Evolutionary conservation across 768 basidiomycete genomes (phyloP).

Genomic region (Tulasnella sp.): DNA sequence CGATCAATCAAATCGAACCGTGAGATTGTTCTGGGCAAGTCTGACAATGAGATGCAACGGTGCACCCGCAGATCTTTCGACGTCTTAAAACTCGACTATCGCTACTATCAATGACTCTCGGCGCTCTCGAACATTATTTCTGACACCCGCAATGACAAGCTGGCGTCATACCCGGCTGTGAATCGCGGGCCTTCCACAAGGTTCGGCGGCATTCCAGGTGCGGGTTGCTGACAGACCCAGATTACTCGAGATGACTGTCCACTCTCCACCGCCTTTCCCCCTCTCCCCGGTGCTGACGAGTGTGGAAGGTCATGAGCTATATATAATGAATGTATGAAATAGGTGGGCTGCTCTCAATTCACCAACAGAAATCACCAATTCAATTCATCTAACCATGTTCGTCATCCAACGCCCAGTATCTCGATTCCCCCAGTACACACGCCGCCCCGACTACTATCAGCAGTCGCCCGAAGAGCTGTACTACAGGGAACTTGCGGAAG

Average conservation of each 20-base stretch:
- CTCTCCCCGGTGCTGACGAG: neutral
- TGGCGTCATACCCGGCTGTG: neutral
- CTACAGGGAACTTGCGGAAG: constrained; percentile 1
- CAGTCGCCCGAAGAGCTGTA: neutral
- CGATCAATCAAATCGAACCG: too few species aligned
- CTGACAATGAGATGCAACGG: too few species aligned
- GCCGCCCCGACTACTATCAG: neutral
- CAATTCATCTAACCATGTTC: neutral
- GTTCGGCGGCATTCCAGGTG: neutral
- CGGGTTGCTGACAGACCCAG: neutral
- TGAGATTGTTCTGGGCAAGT: too few species aligned
- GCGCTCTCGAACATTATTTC: neutral
- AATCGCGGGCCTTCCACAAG: neutral
- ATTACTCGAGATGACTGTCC: neutral
- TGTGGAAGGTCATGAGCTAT: neutral
- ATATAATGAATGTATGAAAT: neutral
- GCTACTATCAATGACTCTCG: too few species aligned
- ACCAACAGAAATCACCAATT: neutral
- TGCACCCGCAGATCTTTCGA: too few species aligned
- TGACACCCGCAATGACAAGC: neutral
- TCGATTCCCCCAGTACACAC: neutral
- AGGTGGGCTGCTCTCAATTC: neutral
- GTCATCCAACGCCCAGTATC: neutral
- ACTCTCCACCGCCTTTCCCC: neutral
- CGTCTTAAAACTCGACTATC: too few species aligned